phyloP scores from a whole-genome alignment of 2,329 filamentous ascomycete species.

The Verticillium klebahnii region DNA sequence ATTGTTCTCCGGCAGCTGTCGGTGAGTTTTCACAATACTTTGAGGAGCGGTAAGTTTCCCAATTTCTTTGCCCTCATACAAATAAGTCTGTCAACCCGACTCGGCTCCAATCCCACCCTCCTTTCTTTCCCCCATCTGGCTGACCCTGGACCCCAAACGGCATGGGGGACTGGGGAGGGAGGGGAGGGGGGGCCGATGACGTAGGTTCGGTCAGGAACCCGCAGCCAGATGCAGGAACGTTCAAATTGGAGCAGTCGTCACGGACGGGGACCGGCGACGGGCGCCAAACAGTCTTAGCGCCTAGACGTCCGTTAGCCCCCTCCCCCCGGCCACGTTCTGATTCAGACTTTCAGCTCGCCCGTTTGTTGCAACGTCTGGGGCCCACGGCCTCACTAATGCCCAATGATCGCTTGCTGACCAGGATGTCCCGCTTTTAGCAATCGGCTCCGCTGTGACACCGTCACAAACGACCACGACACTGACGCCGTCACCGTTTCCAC shows the following conservation, averaged over 20 bases:
- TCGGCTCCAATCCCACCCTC: neutral
- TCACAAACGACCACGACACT: neutral
- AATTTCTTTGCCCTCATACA: neutral
- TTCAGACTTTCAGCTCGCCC: neutral
- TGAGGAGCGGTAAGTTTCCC: slow-evolving; percentile 44
- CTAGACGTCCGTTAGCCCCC: neutral
- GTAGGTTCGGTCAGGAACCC: neutral
- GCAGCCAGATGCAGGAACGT: neutral
- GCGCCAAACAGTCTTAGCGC: neutral
- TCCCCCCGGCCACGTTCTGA: neutral
- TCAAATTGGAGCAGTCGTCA: neutral
- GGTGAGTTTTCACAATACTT: slow-evolving; percentile 44
- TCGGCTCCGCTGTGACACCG: neutral
- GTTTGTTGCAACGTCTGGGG: neutral
- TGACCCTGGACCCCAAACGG: neutral
- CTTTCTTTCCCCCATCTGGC: neutral
- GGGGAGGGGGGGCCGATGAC: neutral
- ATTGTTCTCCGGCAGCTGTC: slow-evolving; percentile 51
- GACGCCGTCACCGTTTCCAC: neutral
- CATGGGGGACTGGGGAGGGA: neutral
- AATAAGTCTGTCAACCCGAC: neutral
- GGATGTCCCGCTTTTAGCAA: neutral
- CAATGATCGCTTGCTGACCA: neutral
- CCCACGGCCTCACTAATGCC: neutral
- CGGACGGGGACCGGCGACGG: neutral